Conservation (phyloP, 768 basidiomycete species). For the Trametes villosa region DNA sequence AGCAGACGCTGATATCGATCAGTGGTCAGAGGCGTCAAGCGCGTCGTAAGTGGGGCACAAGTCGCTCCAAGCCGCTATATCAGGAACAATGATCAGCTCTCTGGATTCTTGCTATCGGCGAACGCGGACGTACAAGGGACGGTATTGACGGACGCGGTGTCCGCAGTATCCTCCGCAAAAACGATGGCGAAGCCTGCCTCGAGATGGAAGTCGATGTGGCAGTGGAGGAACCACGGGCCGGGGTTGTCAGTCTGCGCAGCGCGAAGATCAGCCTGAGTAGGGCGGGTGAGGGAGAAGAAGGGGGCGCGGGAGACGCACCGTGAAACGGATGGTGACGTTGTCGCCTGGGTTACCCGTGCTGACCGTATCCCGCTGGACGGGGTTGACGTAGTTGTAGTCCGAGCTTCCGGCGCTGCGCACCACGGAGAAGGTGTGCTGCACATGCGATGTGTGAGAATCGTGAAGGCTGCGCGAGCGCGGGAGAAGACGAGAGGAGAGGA, state of each 20-base stretch:
- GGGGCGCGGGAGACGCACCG: conserved; percentile 13
- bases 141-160: conserved; percentile 22
- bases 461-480: neutral
- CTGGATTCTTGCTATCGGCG: too few relatives aligned
- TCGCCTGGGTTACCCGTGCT: conserved; percentile 28
- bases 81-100: neutral
- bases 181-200: conserved; percentile 47
- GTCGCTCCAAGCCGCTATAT: conserved; percentile 19
- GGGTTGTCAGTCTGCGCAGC: conserved; percentile 30
- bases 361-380: conserved; percentile 39
- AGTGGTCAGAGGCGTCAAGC: neutral
- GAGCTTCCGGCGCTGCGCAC: conserved; percentile 39
- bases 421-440: conserved; percentile 46
- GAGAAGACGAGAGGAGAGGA: neutral
- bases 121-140: conserved; percentile 20
- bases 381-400: conserved; percentile 41
- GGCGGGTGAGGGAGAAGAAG: neutral
- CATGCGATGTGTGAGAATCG: neutral
- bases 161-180: conserved; percentile 41
- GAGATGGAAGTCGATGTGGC: conserved; percentile 61
- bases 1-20: too few relatives aligned
- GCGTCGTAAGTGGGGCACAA: conserved; percentile 22
- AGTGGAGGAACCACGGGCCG: conserved; percentile 35
- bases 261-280: too few relatives aligned
- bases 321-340: conserved; percentile 35